Evolutionary conservation across 805 yeast genomes (phyloP), one percentile per base, ranked within the genome.

Genomic region (Tetrapisispora pingtungensis): DNA sequence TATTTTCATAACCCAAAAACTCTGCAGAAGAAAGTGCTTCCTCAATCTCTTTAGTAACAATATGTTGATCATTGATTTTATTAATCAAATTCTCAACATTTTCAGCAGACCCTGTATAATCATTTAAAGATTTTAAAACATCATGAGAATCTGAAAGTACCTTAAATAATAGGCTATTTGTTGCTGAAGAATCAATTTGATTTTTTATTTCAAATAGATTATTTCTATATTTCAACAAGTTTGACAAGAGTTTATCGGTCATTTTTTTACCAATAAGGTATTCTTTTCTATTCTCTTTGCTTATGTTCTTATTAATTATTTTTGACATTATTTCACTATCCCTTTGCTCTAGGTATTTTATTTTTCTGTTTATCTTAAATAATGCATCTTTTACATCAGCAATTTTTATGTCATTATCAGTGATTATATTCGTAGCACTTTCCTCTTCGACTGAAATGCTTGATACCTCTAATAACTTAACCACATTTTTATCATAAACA

Each of bases 141-240:
- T 53, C 52, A 4, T 65, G 57, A 19, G 74, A 67, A 15, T 62
- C 57, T 42, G 60, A 56, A 18, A 74, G 48, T 3, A 72, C 69
- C 15, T 55, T 57, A 7, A 69, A 42, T 6, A 73, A 50, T 18
- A 65, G 60, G 28, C 59, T 57, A 49, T 72, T 72, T 10, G 69
- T 68, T 10, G 66, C 52, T 4, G 77, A 70, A 41, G 64, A 60
- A 51, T 74, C 74, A 40, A 74, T 65, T 46, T 70, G 68, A 44
- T 52, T 56, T 42, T 68, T 52, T 2, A 73, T 60, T 6, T 61
- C 51, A 40, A 62, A 66, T 18, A 74, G 55, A 46, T 71, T 73
- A 33, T 57, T 61, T 10, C 61, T 53, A 33, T 66, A 58, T 5
- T 49, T 54, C 24, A 67, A 49, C 17, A 69, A 59, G 28, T 62